Conservation (phyloP, 306 rosid species). For the Potentilla sterilis region DNA sequence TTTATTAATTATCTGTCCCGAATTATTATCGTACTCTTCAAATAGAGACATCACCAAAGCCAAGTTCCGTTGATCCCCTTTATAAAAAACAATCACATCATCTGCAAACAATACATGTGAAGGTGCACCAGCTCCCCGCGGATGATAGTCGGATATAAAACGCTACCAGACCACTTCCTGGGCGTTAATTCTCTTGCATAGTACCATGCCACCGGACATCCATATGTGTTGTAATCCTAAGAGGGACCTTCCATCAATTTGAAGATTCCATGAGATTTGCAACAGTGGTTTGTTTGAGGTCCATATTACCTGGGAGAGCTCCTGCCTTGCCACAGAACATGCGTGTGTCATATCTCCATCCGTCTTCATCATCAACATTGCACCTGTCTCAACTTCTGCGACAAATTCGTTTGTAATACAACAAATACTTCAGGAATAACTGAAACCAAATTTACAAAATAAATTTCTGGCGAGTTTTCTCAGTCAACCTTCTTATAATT, state of each 20-base stretch:
- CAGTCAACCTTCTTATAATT: no score
- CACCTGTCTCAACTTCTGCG: conserved; percentile 43
- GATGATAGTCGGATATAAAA: no score
- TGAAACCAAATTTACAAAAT: not conserved
- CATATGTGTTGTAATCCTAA: not conserved
- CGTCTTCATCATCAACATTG: conserved; percentile 40
- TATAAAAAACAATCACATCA: no score
- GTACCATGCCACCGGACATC: not conserved
- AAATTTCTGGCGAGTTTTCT: no score
- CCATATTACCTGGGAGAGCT: conserved; percentile 21
- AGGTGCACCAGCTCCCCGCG: no score
- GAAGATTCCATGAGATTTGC: conserved; percentile 13
- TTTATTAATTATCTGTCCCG: no score
- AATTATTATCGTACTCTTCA: no score
- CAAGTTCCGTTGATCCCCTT: no score
- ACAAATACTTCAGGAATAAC: not conserved
- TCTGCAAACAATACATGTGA: no score
- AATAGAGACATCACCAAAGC: no score
- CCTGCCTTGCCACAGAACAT: conserved; percentile 42
- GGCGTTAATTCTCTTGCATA: not conserved
- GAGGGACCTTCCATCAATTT: not conserved
- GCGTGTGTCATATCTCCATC: conserved; percentile 16
- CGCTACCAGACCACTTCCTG: not conserved
- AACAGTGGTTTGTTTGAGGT: conserved; percentile 23
- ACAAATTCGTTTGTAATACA: conserved; percentile 29